These are phyloP conservation scores for Chlorella variabilis DNA, from an alignment of 163 green algal genomes.

Conservation along the genomic window DNA sequence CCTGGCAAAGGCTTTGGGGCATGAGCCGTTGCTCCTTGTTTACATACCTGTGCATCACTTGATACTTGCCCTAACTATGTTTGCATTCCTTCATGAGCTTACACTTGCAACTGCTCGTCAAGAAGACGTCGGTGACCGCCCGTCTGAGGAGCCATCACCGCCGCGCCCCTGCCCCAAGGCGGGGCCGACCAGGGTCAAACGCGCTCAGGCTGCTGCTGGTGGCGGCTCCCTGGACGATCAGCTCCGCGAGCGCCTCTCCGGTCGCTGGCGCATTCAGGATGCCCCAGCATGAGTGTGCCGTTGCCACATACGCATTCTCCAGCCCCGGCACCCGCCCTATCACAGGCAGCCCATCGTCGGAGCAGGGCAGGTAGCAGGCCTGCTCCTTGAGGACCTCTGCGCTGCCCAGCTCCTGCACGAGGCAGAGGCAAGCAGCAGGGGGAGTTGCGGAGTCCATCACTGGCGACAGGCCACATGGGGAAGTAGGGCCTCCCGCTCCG, in stretches of 20 bases:
- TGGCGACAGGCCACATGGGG: too few species aligned
- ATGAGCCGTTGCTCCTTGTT: neutral
- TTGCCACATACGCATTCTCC: slow-evolving; percentile 60
- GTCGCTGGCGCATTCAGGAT: slow-evolving; percentile 87
- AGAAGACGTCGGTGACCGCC: too few species aligned
- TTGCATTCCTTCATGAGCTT: too few species aligned
- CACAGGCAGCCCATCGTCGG: slow-evolving; percentile 64
- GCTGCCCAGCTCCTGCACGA: slow-evolving; percentile 29
- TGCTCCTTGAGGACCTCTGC: slow-evolving; percentile 61
- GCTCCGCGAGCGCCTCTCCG: slow-evolving; percentile 77
- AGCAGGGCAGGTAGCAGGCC: slow-evolving; percentile 76
- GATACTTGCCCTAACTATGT: too few species aligned
- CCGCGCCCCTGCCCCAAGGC: slow-evolving; percentile 40
- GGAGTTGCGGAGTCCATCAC: too few species aligned
- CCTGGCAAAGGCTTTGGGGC: slow-evolving; percentile 37
- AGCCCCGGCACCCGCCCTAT: slow-evolving; percentile 73
- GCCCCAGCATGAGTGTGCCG: slow-evolving; percentile 85
- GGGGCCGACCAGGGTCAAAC: slow-evolving; percentile 66
- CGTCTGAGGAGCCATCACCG: too few species aligned
- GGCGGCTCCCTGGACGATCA: slow-evolving; percentile 65
- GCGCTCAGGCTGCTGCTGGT: slow-evolving; percentile 50
- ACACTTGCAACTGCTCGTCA: too few species aligned
- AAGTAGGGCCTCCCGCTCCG: too few species aligned
- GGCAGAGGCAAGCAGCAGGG: too few species aligned
- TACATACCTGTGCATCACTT: too few species aligned